Evolutionary conservation across 352 stramenopile species (phyloP), one percentile per base, ranked within the genome.

Genomic region (Blastocystis hominis): DNA sequence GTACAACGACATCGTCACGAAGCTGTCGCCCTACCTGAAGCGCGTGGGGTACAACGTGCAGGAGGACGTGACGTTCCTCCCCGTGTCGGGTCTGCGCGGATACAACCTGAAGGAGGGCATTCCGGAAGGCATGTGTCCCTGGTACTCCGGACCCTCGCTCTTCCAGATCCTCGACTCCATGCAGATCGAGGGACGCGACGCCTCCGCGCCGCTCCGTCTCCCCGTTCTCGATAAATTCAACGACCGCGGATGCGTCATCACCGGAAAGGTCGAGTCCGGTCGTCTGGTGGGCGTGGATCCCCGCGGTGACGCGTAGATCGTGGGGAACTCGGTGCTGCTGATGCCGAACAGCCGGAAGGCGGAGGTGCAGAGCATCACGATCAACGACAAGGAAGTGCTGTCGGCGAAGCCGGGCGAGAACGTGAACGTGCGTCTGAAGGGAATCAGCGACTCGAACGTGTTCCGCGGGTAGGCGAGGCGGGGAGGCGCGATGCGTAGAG

Each of bases 221-320:
- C 96, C 96, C 17, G 92, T 98, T n/a, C 90, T 99, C 50, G 96
- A 99, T 90, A 93, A 96, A 30, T 98, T 98, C 90, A 92, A 92
- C 40, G 97, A 99, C 20, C 93, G 96, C 68, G 97, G 96, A 77
- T 98, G 94, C 3, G 95, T 98, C 66, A 93, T 94, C 50, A 94
- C 98, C 91, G 96, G 96, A 75, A 99, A 99, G 91, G 95, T 98
- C 53, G 96, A 99, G 90, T 95, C 93, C 72, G 96, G 96, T 59
- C 92, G 95, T 47, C 88, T 98, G 50, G 77, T 92, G 92, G 75
- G 93, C 92, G 47, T 13, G 36, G n/a, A 15, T 34, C 6, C 17
- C 10, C 5, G 36, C 15, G 15, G 34, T 87, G 66, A 87, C 5
- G 59, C 17, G 66, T 87, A 87, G 77, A 68, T 77, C n/a, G 63